Percentiles rank a stretch among this genome's conserved stretches.
Conservation (phyloP, 768 basidiomycete species). For the Trametes villosa region DNA sequence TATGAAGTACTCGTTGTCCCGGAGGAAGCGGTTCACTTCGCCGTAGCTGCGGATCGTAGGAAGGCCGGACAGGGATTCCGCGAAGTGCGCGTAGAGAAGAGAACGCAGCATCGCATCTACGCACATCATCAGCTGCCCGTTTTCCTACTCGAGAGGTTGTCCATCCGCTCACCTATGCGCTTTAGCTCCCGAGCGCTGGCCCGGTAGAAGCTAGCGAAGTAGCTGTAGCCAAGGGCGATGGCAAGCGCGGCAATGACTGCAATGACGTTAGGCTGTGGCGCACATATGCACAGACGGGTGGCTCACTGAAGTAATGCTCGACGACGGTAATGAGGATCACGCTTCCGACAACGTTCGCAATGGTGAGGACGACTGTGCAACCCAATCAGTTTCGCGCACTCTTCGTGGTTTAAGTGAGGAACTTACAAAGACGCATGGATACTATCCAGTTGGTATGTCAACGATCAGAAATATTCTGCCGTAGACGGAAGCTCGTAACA, state of each 20-base stretch:
- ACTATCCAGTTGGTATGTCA: slow-evolving; percentile 37
- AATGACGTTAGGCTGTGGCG: neutral
- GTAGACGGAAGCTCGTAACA: neutral
- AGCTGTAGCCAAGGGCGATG: slow-evolving; percentile 63
- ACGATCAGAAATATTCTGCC: neutral
- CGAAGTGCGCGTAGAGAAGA: slow-evolving; percentile 75
- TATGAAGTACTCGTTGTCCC: slow-evolving; percentile 65
- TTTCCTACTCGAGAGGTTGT: neutral
- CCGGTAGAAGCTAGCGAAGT: slow-evolving; percentile 72
- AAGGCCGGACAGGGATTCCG: slow-evolving; percentile 74
- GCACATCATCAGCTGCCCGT: neutral
- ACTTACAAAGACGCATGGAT: slow-evolving; percentile 61
- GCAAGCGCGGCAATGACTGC: slow-evolving; percentile 57
- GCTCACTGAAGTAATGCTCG: slow-evolving; percentile 64
- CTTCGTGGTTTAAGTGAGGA: neutral
- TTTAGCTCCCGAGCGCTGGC: slow-evolving; percentile 77
- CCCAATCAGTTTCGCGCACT: neutral
- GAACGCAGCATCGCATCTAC: slow-evolving; percentile 74
- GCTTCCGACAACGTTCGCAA: slow-evolving; percentile 55
- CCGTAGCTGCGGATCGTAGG: slow-evolving; percentile 78
- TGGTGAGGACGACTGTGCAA: slow-evolving; percentile 50
- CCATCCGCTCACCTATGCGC: slow-evolving; percentile 41
- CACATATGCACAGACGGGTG: neutral
- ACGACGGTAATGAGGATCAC: slow-evolving; percentile 60
- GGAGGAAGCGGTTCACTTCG: slow-evolving; percentile 61